Evolutionary conservation across 352 stramenopile species (phyloP).

Genomic region (Saprolegnia diclina): DNA sequence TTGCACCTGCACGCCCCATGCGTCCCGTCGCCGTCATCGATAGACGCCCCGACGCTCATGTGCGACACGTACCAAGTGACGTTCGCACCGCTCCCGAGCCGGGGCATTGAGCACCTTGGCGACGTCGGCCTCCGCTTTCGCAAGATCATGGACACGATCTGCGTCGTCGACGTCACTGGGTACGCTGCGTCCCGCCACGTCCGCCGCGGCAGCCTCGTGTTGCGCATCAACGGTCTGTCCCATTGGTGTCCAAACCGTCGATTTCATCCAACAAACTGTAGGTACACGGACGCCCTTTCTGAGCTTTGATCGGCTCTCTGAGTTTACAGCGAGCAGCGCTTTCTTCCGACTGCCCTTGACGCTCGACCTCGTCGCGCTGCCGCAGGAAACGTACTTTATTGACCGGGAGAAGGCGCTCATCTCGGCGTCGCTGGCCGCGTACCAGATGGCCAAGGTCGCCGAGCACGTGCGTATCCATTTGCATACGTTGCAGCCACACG

Average conservation of each 20-base stretch:
- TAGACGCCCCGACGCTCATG: not conserved
- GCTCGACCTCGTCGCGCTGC: conserved; percentile 11
- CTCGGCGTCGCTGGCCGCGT: conserved; percentile 18
- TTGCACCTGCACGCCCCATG: not conserved
- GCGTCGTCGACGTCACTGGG: conserved; percentile 1
- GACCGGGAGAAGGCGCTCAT: conserved; percentile 14
- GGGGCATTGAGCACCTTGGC: conserved; percentile 6
- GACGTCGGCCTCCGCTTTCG: conserved; percentile 13
- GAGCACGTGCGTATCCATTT: conserved; percentile 19
- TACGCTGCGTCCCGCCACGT: conserved; percentile 7
- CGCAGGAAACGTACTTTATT: conserved; percentile 11
- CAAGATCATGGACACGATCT: conserved; percentile 22
- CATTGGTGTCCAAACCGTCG: not conserved
- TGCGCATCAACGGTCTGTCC: conserved; percentile 21
- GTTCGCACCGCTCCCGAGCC: not conserved
- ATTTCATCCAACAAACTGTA: not conserved
- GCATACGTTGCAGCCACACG: conserved; percentile 1
- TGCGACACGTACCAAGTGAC: conserved; percentile 25
- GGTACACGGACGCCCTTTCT: conserved; percentile 22
- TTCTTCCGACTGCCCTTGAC: conserved; percentile 21
- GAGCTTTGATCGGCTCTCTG: conserved; percentile 18
- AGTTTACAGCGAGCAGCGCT: conserved; percentile 20
- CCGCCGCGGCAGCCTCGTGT: conserved; percentile 4
- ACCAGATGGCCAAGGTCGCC: conserved; percentile 24
- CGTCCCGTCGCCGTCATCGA: not conserved